phyloP scores from a whole-genome alignment of 1,139 yeast genomes.

The Taphrina betulina region DNA sequence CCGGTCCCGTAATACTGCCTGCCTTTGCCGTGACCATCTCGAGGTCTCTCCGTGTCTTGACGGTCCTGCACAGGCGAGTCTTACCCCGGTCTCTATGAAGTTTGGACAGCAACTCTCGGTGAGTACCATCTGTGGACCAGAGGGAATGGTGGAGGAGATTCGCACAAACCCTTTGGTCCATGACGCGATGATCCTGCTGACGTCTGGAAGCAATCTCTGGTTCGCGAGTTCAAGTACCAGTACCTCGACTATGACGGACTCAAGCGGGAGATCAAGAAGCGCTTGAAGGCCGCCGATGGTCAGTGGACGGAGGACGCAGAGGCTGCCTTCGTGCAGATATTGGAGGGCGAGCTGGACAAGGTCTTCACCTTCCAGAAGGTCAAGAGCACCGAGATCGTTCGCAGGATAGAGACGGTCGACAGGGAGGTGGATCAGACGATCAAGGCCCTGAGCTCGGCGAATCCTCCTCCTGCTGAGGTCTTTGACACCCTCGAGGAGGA shows the following conservation, averaged over 20 bases:
- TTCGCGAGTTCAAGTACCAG: slow-evolving; percentile 39
- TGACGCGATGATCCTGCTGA: not conserved
- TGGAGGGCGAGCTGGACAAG: slow-evolving; percentile 78
- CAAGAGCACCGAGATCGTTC: slow-evolving; percentile 68
- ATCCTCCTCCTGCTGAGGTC: slow-evolving; percentile 63
- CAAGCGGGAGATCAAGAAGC: slow-evolving; percentile 40
- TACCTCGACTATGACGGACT: slow-evolving; percentile 40
- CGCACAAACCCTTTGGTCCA: too few relatives aligned
- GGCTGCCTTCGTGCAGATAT: slow-evolving; percentile 63
- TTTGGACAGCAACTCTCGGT: slow-evolving; percentile 35
- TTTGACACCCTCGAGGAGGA: slow-evolving; percentile 90
- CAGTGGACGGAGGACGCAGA: slow-evolving; percentile 70
- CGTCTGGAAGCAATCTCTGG: slow-evolving; percentile 33
- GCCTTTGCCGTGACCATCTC: too few relatives aligned
- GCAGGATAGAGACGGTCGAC: slow-evolving; percentile 72
- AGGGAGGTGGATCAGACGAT: slow-evolving; percentile 59
- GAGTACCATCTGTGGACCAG: too few relatives aligned
- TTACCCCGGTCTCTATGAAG: too few relatives aligned
- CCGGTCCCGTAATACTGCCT: too few relatives aligned
- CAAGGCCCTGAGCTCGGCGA: slow-evolving; percentile 43
- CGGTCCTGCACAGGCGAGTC: too few relatives aligned
- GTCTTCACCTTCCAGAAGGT: slow-evolving; percentile 77
- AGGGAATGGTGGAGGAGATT: too few relatives aligned
- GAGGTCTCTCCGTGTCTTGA: too few relatives aligned
- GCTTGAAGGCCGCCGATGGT: slow-evolving; percentile 37